Evolutionary conservation across 73 alveolate species (phyloP), one percentile per base, ranked within the genome.

Genomic region (Stentor coeruleus): DNA sequence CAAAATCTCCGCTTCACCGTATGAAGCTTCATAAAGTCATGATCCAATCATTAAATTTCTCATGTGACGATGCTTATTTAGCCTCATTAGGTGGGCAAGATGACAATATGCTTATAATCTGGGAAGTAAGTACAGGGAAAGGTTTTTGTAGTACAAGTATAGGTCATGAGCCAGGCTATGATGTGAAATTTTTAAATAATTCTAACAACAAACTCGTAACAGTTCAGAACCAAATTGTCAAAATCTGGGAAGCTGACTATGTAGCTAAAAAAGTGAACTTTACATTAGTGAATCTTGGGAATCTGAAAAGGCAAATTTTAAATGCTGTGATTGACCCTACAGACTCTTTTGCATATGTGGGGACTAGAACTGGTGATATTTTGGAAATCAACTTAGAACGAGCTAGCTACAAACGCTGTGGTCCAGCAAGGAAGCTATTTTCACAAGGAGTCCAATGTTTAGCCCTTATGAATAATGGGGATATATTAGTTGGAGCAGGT

Each of bases 31-130:
- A 93, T 85, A 94, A 94, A 83, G 97, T 91, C 3, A 89, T 88
- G 40, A 93, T 94, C 66, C 92, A 94, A 84, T 76, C 93, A 59
- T 89, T 94, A 28, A 79, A 93, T 59, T 94, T 94, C 84, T 94
- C 98, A 35, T 81, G 79, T 84, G 88, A 94, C 82, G 99, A 94
- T 86, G 77, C 82, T 80, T 93, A 93, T 88, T 85, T 93, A 60
- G 98, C 94, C 49, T 91, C 98, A 3, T 86, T 95, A 40, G 99
- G 99, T 77, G 98, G 98, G 30, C 86, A 89, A 76, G 99, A 94
- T 74, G 98, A 94, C 84, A 93, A 91, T 84, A 93, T 92, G 89
- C 86, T 94, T 77, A 93, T 94, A 35, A 87, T 94, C 38, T 94
- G 99, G 98, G 99, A 93, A 66, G 92, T 94, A 35, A 94, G 87